Evolutionary conservation across 2,329 filamentous ascomycete genomes (phyloP).

Genomic region (Arthrobotrys musiformis): DNA sequence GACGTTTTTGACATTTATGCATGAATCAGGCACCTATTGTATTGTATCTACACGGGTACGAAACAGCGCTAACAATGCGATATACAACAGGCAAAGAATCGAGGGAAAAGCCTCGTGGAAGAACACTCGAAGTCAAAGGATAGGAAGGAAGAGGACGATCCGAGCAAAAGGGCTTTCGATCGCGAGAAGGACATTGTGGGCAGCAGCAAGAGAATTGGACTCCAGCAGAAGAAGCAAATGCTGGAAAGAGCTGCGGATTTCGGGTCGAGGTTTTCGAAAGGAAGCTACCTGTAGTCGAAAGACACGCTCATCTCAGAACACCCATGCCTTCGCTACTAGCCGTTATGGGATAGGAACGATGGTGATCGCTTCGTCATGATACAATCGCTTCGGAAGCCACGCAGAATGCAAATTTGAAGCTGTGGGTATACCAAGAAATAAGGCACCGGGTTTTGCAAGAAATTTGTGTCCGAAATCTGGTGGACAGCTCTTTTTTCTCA

Average conservation of each 20-base stretch:
- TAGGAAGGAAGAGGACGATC: constrained; percentile 83
- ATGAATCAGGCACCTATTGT: background rate
- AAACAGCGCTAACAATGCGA: constrained; percentile 54
- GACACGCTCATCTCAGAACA: background rate
- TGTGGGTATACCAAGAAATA: constrained; percentile 2
- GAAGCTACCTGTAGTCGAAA: constrained; percentile 70
- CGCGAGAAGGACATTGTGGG: constrained; percentile 92
- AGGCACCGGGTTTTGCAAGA: background rate
- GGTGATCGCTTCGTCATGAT: constrained; percentile 25
- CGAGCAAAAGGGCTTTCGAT: constrained; percentile 88
- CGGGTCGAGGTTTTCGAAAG: constrained; percentile 81
- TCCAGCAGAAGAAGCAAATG: constrained; percentile 80
- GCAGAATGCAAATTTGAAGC: constrained; percentile 13
- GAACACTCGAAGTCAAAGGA: constrained; percentile 67
- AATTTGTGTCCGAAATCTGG: background rate
- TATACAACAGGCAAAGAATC: constrained; percentile 62
- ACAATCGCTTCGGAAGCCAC: constrained; percentile 10
- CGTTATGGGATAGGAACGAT: constrained; percentile 4
- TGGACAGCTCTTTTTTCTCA: background rate
- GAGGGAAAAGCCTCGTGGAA: constrained; percentile 71
- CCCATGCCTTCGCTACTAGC: background rate
- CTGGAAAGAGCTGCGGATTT: constrained; percentile 83
- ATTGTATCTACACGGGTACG: constrained; percentile 4
- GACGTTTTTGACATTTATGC: too few relatives aligned
- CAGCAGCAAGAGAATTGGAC: constrained; percentile 73